Conservation (phyloP, 2,329 filamentous ascomycete genomes). For the Colletotrichum shisoi region DNA sequence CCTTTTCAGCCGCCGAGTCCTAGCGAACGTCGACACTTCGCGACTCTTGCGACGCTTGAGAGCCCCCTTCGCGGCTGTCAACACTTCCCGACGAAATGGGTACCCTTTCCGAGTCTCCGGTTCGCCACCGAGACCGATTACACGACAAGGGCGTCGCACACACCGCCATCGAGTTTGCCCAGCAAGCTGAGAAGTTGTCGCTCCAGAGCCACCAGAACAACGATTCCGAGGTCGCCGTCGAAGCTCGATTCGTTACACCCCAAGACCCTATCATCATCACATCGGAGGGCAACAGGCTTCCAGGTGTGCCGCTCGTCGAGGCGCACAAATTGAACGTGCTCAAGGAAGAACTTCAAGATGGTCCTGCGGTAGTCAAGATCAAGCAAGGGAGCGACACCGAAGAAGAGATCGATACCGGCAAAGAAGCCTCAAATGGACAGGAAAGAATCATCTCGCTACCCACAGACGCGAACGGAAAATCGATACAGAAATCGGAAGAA, state of each 20-base stretch:
- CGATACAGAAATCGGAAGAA: constrained; percentile 56
- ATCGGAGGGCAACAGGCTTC: constrained; percentile 70
- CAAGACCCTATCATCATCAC: constrained; percentile 77
- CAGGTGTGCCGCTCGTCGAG: constrained; percentile 73
- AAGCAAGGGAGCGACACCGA: constrained; percentile 42
- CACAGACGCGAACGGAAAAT: constrained; percentile 46
- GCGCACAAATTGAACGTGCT: constrained; percentile 74
- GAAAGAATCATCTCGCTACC: constrained; percentile 44
- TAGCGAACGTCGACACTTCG: background rate
- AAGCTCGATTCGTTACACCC: constrained; percentile 72
- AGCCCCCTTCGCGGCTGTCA: background rate
- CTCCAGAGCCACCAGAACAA: constrained; percentile 46
- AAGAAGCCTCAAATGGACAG: constrained; percentile 46
- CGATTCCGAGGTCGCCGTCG: constrained; percentile 59
- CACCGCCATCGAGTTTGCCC: constrained; percentile 64
- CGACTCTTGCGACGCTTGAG: constrained; percentile 13
- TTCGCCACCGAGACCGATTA: constrained; percentile 21
- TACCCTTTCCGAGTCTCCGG: constrained; percentile 34
- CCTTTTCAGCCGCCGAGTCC: background rate
- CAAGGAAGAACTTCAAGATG: constrained; percentile 57
- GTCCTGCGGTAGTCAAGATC: constrained; percentile 42
- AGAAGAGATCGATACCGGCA: constrained; percentile 45
- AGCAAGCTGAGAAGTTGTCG: constrained; percentile 68
- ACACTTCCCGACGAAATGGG: constrained; percentile 20
- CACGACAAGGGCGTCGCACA: constrained; percentile 46